Evolutionary conservation across 2,329 filamentous ascomycete species (phyloP).

Genomic region (Ploettnerulaceae sp.): DNA sequence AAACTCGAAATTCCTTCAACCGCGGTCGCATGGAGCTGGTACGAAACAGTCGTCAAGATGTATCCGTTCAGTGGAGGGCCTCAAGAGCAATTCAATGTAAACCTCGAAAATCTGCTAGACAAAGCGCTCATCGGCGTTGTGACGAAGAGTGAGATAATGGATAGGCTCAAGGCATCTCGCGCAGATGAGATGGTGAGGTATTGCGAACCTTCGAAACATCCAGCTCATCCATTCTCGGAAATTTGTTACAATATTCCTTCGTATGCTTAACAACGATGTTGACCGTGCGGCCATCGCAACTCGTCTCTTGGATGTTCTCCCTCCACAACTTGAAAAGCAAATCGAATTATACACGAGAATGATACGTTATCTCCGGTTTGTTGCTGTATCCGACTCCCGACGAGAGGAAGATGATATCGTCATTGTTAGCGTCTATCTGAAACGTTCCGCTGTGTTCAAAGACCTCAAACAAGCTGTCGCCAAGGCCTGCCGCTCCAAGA

Average conservation of each 20-base stretch:
- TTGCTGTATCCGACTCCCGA: constrained; percentile 15
- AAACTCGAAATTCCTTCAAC: constrained; percentile 20
- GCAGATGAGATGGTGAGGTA: constrained; percentile 15
- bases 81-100: constrained; percentile 17
- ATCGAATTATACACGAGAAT: constrained; percentile 18
- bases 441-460: constrained; percentile 23
- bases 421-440: constrained; percentile 20
- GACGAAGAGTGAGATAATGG: constrained; percentile 20
- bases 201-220: constrained; percentile 25
- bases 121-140: constrained; percentile 21
- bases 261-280: constrained; percentile 13
- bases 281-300: constrained; percentile 13
- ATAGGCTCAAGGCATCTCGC: constrained; percentile 12
- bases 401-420: constrained; percentile 20
- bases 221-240: constrained; percentile 25
- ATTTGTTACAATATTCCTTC: constrained; percentile 22
- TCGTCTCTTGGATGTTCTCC: constrained; percentile 18
- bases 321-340: constrained; percentile 15
- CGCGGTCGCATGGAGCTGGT: constrained; percentile 22
- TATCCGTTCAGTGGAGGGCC: constrained; percentile 27
- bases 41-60: constrained; percentile 21
- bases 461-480: constrained; percentile 18
- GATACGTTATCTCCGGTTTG: constrained; percentile 20
- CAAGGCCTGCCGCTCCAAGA: constrained; percentile 9
- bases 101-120: constrained; percentile 25